phyloP scores from a whole-genome alignment of 345 rosid species.

The Melastoma malabathricum region DNA sequence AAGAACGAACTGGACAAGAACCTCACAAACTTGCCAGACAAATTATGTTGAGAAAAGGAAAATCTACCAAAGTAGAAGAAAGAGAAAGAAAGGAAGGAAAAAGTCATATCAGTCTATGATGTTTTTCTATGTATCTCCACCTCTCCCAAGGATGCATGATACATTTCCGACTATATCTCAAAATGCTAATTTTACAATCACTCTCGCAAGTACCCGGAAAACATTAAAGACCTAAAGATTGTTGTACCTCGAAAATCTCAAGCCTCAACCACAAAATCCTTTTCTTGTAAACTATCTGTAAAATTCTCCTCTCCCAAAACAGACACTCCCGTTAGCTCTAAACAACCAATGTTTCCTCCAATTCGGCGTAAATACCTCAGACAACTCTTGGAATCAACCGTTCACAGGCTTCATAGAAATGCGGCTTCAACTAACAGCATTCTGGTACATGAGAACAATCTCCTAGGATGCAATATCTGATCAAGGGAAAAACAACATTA shows the following conservation, averaged over 20 bases:
- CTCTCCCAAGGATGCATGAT: slow-evolving; percentile 8
- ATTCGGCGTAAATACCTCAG: slow-evolving; percentile 10
- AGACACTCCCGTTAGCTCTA: slow-evolving; percentile 50
- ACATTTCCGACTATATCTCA: slow-evolving; percentile 6
- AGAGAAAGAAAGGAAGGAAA: not conserved
- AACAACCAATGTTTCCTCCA: slow-evolving; percentile 24
- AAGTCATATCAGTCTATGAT: slow-evolving; percentile 1
- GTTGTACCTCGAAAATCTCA: slow-evolving; percentile 34
- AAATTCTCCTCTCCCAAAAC: slow-evolving; percentile 27
- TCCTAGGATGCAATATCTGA: slow-evolving; percentile 52
- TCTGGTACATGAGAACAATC: slow-evolving; percentile 12
- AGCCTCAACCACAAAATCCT: slow-evolving; percentile 46
- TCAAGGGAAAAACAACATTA: slow-evolving; percentile 5
- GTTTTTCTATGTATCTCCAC: slow-evolving; percentile 7
- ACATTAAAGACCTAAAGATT: slow-evolving; percentile 10
- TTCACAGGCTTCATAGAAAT: slow-evolving; percentile 33
- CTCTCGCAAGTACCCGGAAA: slow-evolving; percentile 26
- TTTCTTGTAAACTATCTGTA: slow-evolving; percentile 26
- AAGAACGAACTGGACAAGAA: slow-evolving; percentile 24
- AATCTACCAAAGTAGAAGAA: slow-evolving; percentile 3
- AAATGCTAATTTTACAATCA: slow-evolving; percentile 58
- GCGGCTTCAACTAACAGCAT: slow-evolving; percentile 24
- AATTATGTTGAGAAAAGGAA: slow-evolving; percentile 8
- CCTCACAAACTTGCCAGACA: slow-evolving; percentile 24
- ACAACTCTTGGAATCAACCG: slow-evolving; percentile 26